Evolutionary conservation across 2,329 filamentous ascomycete genomes (phyloP).

Genomic region (Colletotrichum tabaci): DNA sequence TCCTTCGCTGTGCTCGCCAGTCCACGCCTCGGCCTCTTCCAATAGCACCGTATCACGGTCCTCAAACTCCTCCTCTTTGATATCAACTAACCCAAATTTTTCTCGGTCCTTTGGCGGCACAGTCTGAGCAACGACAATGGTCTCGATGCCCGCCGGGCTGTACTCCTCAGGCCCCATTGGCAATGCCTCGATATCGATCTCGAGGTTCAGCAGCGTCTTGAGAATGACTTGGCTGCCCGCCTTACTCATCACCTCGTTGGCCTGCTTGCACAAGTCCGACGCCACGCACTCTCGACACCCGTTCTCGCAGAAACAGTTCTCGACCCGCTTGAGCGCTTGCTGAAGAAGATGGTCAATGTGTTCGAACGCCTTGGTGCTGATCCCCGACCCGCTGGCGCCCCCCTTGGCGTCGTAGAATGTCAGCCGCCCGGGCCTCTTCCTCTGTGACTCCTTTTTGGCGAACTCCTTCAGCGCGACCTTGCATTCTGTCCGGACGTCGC

Average conservation of each 20-base stretch:
- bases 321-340: slow-evolving; percentile 83
- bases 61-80: slow-evolving; percentile 43
- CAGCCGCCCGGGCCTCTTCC: slow-evolving; percentile 88
- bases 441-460: slow-evolving; percentile 74
- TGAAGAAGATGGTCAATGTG: slow-evolving; percentile 85
- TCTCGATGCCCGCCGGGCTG: slow-evolving; percentile 82
- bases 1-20: neutral
- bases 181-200: slow-evolving; percentile 86
- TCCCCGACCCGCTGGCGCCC: slow-evolving; percentile 85
- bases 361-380: slow-evolving; percentile 94
- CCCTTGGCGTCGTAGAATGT: slow-evolving; percentile 98
- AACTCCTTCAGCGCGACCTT: slow-evolving; percentile 93
- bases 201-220: slow-evolving; percentile 79
- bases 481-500: slow-evolving; percentile 94
- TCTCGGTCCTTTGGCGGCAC: slow-evolving; percentile 63
- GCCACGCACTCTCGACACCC: slow-evolving; percentile 95
- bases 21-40: slow-evolving; percentile 21
- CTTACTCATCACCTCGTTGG: slow-evolving; percentile 95
- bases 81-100: slow-evolving; percentile 16
- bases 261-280: slow-evolving; percentile 85
- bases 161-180: slow-evolving; percentile 87
- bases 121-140: slow-evolving; percentile 80
- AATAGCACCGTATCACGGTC: slow-evolving; percentile 19
- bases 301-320: slow-evolving; percentile 80
- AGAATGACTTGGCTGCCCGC: slow-evolving; percentile 87